These are phyloP conservation scores for Populus hybrid DNA, from an alignment of 441 rosid species.

Conservation along the genomic window DNA sequence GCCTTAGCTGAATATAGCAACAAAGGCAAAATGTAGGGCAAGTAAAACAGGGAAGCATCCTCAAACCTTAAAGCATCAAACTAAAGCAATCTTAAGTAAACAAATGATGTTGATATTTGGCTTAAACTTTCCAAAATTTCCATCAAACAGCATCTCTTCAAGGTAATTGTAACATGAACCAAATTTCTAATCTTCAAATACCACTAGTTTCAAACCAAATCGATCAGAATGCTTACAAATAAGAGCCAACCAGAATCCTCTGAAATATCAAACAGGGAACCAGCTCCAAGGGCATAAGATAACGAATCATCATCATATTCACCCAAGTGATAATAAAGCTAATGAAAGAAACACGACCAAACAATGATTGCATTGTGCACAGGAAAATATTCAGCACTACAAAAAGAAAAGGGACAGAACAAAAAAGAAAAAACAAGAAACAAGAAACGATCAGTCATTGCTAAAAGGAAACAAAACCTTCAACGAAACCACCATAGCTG, in stretches of 20 bases:
- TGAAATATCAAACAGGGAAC: constrained; percentile 79
- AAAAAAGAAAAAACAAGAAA: too few relatives aligned
- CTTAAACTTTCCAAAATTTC: too few relatives aligned
- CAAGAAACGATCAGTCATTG: too few relatives aligned
- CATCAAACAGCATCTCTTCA: too few relatives aligned
- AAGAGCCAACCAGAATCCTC: constrained; percentile 42
- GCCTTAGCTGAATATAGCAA: constrained; percentile 67
- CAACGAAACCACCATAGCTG: background rate
- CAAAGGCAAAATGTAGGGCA: constrained; percentile 9
- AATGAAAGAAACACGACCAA: constrained; percentile 16
- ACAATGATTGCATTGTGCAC: too few relatives aligned
- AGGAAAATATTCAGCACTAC: too few relatives aligned
- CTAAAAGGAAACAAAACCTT: too few relatives aligned
- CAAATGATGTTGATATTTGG: too few relatives aligned
- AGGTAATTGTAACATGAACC: background rate
- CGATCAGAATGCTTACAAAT: constrained; percentile 23
- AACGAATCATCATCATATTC: constrained; percentile 91
- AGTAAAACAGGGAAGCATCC: background rate
- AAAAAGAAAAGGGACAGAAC: too few relatives aligned
- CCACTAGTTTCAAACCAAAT: background rate
- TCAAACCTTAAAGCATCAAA: background rate
- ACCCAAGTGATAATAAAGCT: constrained; percentile 90
- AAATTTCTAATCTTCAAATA: background rate
- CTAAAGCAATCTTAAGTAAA: background rate
- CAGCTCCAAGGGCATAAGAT: constrained; percentile 96